phyloP scores from a whole-genome alignment of 352 stramenopile species.

The Globisporangium echinulatum region DNA sequence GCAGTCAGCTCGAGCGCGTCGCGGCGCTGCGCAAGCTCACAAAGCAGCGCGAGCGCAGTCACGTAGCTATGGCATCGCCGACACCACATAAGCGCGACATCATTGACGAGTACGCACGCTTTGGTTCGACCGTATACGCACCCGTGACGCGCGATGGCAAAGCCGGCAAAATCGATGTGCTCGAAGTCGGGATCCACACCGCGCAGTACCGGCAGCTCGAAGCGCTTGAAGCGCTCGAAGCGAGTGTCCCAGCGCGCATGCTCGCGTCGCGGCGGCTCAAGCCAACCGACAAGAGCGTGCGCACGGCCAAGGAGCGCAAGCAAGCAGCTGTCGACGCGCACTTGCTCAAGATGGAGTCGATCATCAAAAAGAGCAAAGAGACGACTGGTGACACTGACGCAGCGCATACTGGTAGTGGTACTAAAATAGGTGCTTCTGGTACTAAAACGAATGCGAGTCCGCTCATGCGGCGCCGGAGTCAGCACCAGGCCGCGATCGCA shows the following conservation, averaged over 20 bases:
- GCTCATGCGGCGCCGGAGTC: slow-evolving; percentile 20
- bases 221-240: slow-evolving; percentile 58
- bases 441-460: slow-evolving; percentile 5
- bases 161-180: slow-evolving; percentile 38
- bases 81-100: slow-evolving; percentile 64
- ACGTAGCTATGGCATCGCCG: slow-evolving; percentile 24
- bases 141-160: slow-evolving; percentile 58
- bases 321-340: slow-evolving; percentile 69
- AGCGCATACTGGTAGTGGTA: background rate
- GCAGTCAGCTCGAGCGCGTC: slow-evolving; percentile 84
- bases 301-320: slow-evolving; percentile 74
- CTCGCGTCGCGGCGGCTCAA: slow-evolving; percentile 46
- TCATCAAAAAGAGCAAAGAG: slow-evolving; percentile 71
- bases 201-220: slow-evolving; percentile 48
- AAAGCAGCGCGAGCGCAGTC: slow-evolving; percentile 68
- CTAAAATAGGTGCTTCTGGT: no score
- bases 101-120: slow-evolving; percentile 86
- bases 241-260: slow-evolving; percentile 39
- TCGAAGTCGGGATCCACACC: slow-evolving; percentile 52
- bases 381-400: background rate
- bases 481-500: slow-evolving; percentile 31
- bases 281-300: slow-evolving; percentile 37
- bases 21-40: slow-evolving; percentile 87
- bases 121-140: slow-evolving; percentile 82
- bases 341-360: slow-evolving; percentile 82